Base-by-base conservation (phyloP, 495 filamentous ascomycete genomes). In the Venustampulla echinocandica region DNA sequence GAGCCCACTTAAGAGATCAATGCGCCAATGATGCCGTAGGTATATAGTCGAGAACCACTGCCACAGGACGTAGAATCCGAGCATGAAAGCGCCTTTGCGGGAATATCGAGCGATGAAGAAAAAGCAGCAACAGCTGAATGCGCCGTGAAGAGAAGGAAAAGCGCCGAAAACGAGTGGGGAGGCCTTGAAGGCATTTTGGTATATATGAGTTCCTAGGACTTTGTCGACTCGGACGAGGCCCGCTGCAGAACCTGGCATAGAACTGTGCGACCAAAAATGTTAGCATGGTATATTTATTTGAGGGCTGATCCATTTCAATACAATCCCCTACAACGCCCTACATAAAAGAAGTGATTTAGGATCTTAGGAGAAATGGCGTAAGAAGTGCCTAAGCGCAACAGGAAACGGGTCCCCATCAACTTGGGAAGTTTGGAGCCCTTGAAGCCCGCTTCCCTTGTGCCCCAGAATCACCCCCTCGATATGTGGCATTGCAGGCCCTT, bases 41-140 rank as follows among this genome's bases (percentile, higher is more conserved):
- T 95, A 94, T 83, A 95, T 90, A 42, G 89, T 95, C 11, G 89
- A 81, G 87, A 90, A 95, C 82, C 85, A 93, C 55, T 95, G 80
- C 89, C 89, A 95, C 33, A 81, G 67, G 13, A 79, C 81, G 64
- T 96, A 95, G 38, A 72, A 72, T 28, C 86, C 71, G 66, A 90
- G 90, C 21, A 89, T 60, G 30, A 79, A 77, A 49, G 78, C 77
- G 46, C 88, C 68, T 18, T 74, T 73, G 28, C 48, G 33, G 14
- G 42, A 46, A 25, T 51, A 51, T 24, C 47, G 2, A 6, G 39
- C 47, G 14, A 50, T 38, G 20, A 50, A 50, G 4, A 90, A 89
- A 69, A 95, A 95, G 57, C 86, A 76, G 58, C 89, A 81, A 61
- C 80, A 81, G 73, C 94, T 82, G 69, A 95, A 95, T 4, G 79